Evolutionary conservation across 2,329 filamentous ascomycete species (phyloP), one percentile per base, ranked within the genome.

Genomic region (Hortaea werneckii): DNA sequence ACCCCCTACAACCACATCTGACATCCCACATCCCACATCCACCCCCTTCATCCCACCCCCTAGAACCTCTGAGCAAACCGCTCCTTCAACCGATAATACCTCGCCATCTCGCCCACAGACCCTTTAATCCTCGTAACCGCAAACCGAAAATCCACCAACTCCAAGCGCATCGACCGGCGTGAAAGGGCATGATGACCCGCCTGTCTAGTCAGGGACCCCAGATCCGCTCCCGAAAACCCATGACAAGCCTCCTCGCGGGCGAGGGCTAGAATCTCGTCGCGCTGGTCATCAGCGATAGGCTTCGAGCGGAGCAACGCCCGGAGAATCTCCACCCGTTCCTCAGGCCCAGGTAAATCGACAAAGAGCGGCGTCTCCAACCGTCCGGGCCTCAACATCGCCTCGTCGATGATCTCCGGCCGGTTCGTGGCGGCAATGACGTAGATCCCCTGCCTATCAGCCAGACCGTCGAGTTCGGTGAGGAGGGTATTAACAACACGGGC

Each of bases 401-500:
- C 82, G 63, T 98, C 92, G 55, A 98, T 96, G 70, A 95, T 94
- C 61, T 96, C 90, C 0, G 90, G 90, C 0, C 92, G 74, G 65
- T 98, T 98, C 2, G 92, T 96, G 0, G 92, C 92, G 26, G 86
- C 92, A 48, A 98, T 87, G 11, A 98, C 83, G 65, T 92, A 96
- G 51, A 98, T 89, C 11, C 90, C 90, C 40, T 81, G 77, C 34
- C 92, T 79, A 5, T 53, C 49, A 51, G 77, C 80, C 5, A 94
- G 77, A 42, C 92, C 92, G 59, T 98, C 92, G 1, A 98, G 78
- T 63, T 98, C 92, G 0, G 92, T 94, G 29, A 98, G 81, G 0
- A 98, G 76, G 1, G 90, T 94, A 64, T 96, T 96, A 54, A 98
- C 92, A 2, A 98, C 87, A 30, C 92, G 80, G 1, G 87, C 82